Evolutionary conservation across 192 early-diverging fungal species (phyloP).

Genomic region (Oehlia diaphana): DNA sequence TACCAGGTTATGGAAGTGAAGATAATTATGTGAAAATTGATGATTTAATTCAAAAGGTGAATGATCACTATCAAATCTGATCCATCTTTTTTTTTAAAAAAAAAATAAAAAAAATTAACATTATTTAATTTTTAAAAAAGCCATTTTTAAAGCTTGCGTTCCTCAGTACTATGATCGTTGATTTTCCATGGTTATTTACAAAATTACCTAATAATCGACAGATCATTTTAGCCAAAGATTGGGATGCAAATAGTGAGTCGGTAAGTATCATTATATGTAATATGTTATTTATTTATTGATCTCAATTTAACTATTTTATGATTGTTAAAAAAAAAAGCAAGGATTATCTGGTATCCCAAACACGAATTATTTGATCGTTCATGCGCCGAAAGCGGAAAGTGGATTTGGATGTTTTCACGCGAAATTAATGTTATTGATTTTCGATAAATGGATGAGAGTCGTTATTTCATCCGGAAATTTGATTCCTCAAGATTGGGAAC

Average conservation of each 20-base stretch:
- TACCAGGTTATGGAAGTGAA: not conserved
- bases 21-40: not conserved
- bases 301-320: not conserved
- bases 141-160: not conserved
- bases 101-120: no score
- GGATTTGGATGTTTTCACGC: constrained; percentile 55
- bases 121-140: not conserved
- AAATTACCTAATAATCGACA: not conserved
- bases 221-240: not conserved
- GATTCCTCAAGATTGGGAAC: constrained; percentile 50
- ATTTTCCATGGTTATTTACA: not conserved
- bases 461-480: constrained; percentile 42
- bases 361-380: constrained; percentile 39
- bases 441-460: constrained; percentile 49
- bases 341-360: not conserved
- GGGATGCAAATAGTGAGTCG: not conserved
- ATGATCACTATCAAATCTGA: not conserved
- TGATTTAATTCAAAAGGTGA: not conserved
- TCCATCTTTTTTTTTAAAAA: not conserved
- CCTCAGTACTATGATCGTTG: not conserved
- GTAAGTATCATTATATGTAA: not conserved
- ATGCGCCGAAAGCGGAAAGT: constrained; percentile 40
- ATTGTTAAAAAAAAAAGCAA: not conserved
- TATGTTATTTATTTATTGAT: not conserved
- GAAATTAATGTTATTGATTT: constrained; percentile 64